These are phyloP conservation scores for Dictyophora rubrovolvata DNA, from an alignment of 768 basidiomycete genomes.

Conservation along the genomic window DNA sequence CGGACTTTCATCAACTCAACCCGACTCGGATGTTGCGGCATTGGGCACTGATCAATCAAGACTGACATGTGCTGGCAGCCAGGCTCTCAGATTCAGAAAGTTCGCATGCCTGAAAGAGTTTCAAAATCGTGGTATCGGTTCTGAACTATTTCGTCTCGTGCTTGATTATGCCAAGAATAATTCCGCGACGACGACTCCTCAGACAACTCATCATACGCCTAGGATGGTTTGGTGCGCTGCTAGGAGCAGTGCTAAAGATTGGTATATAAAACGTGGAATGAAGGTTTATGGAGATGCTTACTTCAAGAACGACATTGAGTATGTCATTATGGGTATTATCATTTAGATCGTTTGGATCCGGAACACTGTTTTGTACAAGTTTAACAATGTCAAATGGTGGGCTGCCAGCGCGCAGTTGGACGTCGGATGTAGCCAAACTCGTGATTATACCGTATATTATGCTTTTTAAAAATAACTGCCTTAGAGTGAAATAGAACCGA, in stretches of 20 bases:
- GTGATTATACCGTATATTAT: too few relatives aligned
- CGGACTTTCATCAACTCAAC: too few relatives aligned
- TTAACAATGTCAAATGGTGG: too few relatives aligned
- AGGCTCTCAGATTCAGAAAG: slow-evolving; percentile 39
- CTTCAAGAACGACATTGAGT: slow-evolving; percentile 45
- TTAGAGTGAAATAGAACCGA: too few relatives aligned
- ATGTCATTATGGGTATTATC: slow-evolving; percentile 40
- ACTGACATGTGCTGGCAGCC: neutral
- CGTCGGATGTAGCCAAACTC: too few relatives aligned
- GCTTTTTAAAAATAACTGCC: too few relatives aligned
- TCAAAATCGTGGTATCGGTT: slow-evolving; percentile 46
- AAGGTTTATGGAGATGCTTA: slow-evolving; percentile 39
- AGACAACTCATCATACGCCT: slow-evolving; percentile 20
- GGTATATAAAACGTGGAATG: slow-evolving; percentile 48
- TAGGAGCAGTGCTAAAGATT: slow-evolving; percentile 30
- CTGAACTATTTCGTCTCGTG: slow-evolving; percentile 33
- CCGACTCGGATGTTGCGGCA: too few relatives aligned
- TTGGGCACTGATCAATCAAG: neutral
- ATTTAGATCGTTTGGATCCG: neutral
- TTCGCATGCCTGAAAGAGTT: slow-evolving; percentile 45
- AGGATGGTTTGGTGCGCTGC: slow-evolving; percentile 50
- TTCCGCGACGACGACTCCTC: slow-evolving; percentile 6
- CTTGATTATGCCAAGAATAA: slow-evolving; percentile 25
- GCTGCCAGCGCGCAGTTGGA: too few relatives aligned
- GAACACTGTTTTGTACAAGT: too few relatives aligned